Percentiles rank a stretch among this genome's conserved stretches.
Evolutionary conservation across 805 yeast genomes (phyloP).

Genomic region (Suhomyces vadensis): DNA sequence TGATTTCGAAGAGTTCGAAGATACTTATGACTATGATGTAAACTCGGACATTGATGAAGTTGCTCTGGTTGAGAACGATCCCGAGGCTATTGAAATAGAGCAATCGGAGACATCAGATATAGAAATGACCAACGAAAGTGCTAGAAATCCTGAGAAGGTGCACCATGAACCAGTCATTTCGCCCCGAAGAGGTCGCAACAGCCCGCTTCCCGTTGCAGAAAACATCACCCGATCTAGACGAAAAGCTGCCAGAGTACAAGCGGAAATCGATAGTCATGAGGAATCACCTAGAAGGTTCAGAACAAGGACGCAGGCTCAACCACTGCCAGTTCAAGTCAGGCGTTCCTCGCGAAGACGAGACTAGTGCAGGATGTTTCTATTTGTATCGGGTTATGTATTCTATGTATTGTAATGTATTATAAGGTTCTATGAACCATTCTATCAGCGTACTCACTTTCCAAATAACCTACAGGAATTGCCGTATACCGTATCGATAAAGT

Average conservation of each 20-base stretch:
- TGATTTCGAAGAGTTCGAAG: conserved; percentile 7
- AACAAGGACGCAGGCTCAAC: background rate
- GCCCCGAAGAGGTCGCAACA: background rate
- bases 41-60: background rate
- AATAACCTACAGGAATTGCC: conserved; percentile 37
- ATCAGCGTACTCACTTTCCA: conserved; percentile 6
- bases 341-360: background rate
- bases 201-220: background rate
- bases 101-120: no score
- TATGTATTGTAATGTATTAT: conserved; percentile 5
- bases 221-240: no score
- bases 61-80: background rate
- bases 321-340: background rate
- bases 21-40: background rate
- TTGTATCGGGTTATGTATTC: conserved; percentile 1
- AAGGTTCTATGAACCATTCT: background rate
- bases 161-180: background rate
- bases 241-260: no score
- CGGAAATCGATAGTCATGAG: background rate
- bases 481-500: conserved; percentile 37
- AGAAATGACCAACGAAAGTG: no score
- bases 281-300: background rate
- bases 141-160: background rate
- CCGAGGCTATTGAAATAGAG: background rate
- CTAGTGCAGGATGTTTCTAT: no score